A percentile compares a stretch with the other conserved stretches of the same genome.
Conservation (phyloP, 257 asterid species). For the Ehretia macrophylla region DNA sequence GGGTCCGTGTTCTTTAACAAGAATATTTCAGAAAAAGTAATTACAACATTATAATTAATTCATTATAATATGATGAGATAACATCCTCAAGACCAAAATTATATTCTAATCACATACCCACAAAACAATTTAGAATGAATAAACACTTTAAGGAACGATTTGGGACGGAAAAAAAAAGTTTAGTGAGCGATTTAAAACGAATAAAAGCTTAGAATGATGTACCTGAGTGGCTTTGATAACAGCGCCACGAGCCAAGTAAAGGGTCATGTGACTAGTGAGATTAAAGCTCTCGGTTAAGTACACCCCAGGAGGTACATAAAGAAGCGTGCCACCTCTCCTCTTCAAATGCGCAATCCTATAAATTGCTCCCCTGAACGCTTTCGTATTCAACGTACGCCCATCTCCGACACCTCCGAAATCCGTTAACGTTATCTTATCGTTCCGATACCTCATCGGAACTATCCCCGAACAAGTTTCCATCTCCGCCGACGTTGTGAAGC, state of each 20-base stretch:
- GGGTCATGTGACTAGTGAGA: conserved; percentile 93
- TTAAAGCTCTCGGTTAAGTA: conserved; percentile 77
- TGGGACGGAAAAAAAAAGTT: too few relatives aligned
- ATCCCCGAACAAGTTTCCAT: conserved; percentile 72
- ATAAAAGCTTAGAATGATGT: background rate
- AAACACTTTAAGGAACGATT: too few relatives aligned
- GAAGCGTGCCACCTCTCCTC: conserved; percentile 84
- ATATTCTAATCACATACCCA: too few relatives aligned
- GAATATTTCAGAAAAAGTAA: too few relatives aligned
- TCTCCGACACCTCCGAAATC: conserved; percentile 92
- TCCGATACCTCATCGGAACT: conserved; percentile 72
- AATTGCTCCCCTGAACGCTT: conserved; percentile 77
- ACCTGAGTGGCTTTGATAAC: conserved; percentile 83
- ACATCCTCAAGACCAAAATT: too few relatives aligned
- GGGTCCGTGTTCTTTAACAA: too few relatives aligned
- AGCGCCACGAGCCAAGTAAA: conserved; percentile 78
- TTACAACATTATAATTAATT: too few relatives aligned
- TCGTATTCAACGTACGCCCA: conserved; percentile 75
- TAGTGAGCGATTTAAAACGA: too few relatives aligned
- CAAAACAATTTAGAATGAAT: too few relatives aligned
- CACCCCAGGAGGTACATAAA: conserved; percentile 83
- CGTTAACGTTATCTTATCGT: conserved; percentile 69
- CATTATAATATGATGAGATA: too few relatives aligned
- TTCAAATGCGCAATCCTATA: conserved; percentile 71
- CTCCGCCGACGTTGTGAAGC: conserved; percentile 24